Percentiles rank a stretch among this genome's conserved stretches.
These are phyloP conservation scores for Fusarium citri DNA, from an alignment of 2,329 filamentous ascomycete species.

Conservation along the genomic window DNA sequence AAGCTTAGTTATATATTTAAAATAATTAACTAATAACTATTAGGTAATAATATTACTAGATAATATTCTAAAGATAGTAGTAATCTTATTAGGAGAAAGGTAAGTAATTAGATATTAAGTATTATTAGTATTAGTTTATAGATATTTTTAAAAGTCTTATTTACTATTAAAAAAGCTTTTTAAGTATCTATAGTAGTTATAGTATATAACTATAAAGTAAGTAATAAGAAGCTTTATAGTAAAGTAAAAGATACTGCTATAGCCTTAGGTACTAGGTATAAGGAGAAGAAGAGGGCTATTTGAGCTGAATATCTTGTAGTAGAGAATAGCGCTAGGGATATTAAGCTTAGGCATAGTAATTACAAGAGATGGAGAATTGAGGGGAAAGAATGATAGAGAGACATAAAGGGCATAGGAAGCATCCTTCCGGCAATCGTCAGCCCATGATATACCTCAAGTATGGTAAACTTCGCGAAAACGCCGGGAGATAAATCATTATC, in stretches of 20 bases:
- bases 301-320: neutral
- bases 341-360: neutral
- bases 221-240: too few relatives aligned
- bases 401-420: neutral
- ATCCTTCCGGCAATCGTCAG: neutral
- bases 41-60: too few relatives aligned
- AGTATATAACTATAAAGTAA: too few relatives aligned
- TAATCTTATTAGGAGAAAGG: neutral
- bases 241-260: neutral
- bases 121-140: neutral
- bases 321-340: neutral
- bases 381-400: neutral
- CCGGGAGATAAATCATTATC: neutral
- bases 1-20: too few relatives aligned
- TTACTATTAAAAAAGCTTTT: neutral
- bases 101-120: neutral
- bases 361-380: accelerated
- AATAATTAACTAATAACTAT: too few relatives aligned
- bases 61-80: neutral
- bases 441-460: neutral
- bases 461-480: neutral
- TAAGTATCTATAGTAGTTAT: too few relatives aligned
- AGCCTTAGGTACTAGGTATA: neutral
- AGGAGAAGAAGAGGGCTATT: neutral
- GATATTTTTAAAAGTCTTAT: neutral